Evolutionary conservation across 768 basidiomycete species (phyloP).

Genomic region (Termitomyces heimii): DNA sequence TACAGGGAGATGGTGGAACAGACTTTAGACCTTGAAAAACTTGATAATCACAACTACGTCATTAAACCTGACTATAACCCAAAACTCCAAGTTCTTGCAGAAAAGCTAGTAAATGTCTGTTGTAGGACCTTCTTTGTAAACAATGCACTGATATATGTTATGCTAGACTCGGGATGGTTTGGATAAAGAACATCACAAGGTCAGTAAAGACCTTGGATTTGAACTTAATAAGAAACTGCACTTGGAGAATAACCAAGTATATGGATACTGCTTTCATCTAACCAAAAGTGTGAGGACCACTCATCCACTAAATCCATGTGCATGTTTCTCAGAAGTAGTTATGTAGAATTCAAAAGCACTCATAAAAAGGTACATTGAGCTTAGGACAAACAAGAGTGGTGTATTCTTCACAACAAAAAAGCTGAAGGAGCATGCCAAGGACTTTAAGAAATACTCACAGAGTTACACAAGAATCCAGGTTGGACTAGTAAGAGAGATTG

Average conservation of each 20-base stretch:
- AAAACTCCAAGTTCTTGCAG: slow-evolving; percentile 60
- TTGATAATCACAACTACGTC: slow-evolving; percentile 81
- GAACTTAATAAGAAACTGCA: slow-evolving; percentile 95
- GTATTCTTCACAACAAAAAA: slow-evolving; percentile 81
- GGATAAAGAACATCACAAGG: slow-evolving; percentile 72
- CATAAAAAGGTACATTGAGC: slow-evolving; percentile 70
- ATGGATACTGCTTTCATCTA: slow-evolving; percentile 90
- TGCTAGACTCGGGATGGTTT: slow-evolving; percentile 65
- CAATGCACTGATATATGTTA: background rate
- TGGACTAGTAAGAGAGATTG: slow-evolving; percentile 85
- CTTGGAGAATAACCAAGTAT: slow-evolving; percentile 82
- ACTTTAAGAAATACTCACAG: slow-evolving; percentile 61
- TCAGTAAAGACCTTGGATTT: slow-evolving; percentile 65
- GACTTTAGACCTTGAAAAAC: slow-evolving; percentile 85
- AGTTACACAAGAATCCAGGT: slow-evolving; percentile 74
- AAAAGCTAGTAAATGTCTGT: slow-evolving; percentile 53
- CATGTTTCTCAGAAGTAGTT: background rate
- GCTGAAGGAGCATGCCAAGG: slow-evolving; percentile 66
- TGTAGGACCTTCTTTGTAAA: background rate
- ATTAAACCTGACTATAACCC: slow-evolving; percentile 92
- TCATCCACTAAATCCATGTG: slow-evolving; percentile 2
- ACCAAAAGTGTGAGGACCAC: slow-evolving; percentile 75
- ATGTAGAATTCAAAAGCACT: slow-evolving; percentile 75
- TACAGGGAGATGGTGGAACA: slow-evolving; percentile 94
- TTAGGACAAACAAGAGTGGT: slow-evolving; percentile 81